Evolutionary conservation across 2,329 filamentous ascomycete species (phyloP).

Genomic region (Myriosclerotinia curreyana): DNA sequence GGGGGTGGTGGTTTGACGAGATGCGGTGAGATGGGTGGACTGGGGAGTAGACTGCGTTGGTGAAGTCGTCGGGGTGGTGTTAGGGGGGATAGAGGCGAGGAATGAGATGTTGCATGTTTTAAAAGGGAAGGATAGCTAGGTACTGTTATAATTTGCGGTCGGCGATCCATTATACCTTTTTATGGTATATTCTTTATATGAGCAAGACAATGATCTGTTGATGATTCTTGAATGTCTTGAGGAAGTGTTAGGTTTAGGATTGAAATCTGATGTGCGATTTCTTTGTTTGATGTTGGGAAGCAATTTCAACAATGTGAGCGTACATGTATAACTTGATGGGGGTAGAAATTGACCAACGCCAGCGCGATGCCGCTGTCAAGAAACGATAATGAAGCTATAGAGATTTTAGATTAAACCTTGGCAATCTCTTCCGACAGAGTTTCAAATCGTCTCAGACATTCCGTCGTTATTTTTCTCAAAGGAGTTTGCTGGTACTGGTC

Average conservation of each 20-base stretch:
- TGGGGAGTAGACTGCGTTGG: conserved; percentile 18
- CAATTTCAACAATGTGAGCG: neutral
- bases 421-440: neutral
- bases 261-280: neutral
- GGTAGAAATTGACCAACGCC: neutral
- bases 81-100: conserved; percentile 17
- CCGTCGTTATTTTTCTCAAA: neutral
- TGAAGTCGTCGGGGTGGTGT: conserved; percentile 19
- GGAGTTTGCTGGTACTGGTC: neutral
- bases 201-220: neutral
- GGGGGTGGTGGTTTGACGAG: conserved; percentile 30
- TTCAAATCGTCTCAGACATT: neutral
- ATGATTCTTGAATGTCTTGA: neutral
- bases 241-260: neutral
- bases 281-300: conserved; percentile 9
- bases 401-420: neutral
- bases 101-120: conserved; percentile 11
- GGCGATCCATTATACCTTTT: conserved; percentile 14
- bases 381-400: neutral
- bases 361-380: neutral
- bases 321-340: neutral
- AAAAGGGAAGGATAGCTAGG: conserved; percentile 10
- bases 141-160: conserved; percentile 8
- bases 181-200: neutral
- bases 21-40: conserved; percentile 15